Evolutionary conservation across 805 yeast genomes (phyloP), one percentile per base, ranked within the genome.

Genomic region (Pachysolen tannophilus): DNA sequence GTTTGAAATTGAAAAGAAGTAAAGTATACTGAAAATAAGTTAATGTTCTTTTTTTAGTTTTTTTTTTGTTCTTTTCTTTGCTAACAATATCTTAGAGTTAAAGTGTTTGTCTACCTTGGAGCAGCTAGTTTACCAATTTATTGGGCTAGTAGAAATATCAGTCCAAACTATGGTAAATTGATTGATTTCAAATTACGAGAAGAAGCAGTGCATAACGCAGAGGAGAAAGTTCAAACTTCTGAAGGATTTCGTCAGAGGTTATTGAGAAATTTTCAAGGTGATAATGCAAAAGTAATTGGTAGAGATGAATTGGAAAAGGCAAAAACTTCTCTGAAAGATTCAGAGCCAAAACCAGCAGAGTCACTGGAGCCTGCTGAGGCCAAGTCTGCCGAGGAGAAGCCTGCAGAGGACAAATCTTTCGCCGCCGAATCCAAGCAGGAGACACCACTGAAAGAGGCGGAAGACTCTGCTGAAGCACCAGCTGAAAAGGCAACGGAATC

Each of bases 161-260:
- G 40, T n/a, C 40, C 40, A 11, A 28, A 34, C 5, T 37, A 21
- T 20, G 25, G 28, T 8, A 37, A 33, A 26, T 37, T 37, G 32
- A 30, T 37, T 32, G 37, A 33, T 13, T 28, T 33, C 13, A 37
- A 37, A 25, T 16, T 30, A 20, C 29, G 26, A 20, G 40, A 37
- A 13, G 40, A 32, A 16, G 18, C 14, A 20, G 33, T 23, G 29
- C 37, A n/a, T n/a, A n/a, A n/a, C n/a, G 26, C 26, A 11, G 26
- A 23, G 26, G 10, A 5, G 8, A 23, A 23, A 23, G 13, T 11
- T 11, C 26, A 23, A n/a, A n/a, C n/a, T n/a, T n/a, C n/a, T n/a
- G n/a, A n/a, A n/a, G n/a, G n/a, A n/a, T n/a, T n/a, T n/a, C n/a
- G n/a, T n/a, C n/a, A n/a, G n/a, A n/a, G n/a, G n/a, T n/a, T n/a